Evolutionary conservation across 257 asterid species (phyloP).

Genomic region (Cordia subcordata): DNA sequence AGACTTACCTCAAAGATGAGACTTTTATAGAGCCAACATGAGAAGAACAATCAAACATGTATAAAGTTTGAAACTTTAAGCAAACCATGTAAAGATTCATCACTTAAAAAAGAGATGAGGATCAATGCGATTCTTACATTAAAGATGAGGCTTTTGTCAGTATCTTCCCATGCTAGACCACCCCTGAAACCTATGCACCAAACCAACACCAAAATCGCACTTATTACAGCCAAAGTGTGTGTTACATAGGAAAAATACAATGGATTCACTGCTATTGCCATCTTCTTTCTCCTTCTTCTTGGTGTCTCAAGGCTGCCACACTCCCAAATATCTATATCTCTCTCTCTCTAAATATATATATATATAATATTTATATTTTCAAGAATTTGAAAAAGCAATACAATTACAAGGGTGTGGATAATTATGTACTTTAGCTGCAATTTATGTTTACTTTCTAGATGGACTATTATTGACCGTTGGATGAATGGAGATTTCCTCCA

Average conservation of each 20-base stretch:
- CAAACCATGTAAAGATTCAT: background rate
- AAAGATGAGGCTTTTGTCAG: constrained; percentile 76
- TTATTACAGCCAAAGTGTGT: constrained; percentile 58
- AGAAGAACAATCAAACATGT: too few relatives aligned
- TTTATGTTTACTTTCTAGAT: background rate
- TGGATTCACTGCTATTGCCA: constrained; percentile 78
- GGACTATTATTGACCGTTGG: background rate
- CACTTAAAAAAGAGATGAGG: background rate
- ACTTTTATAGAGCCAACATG: too few relatives aligned
- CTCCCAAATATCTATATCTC: background rate
- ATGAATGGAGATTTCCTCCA: constrained; percentile 1
- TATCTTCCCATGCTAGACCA: constrained; percentile 86
- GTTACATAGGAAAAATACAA: constrained; percentile 50
- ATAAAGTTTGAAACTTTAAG: background rate
- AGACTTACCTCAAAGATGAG: too few relatives aligned
- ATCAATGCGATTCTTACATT: constrained; percentile 39
- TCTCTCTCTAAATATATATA: too few relatives aligned
- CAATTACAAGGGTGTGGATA: too few relatives aligned
- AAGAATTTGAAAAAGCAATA: too few relatives aligned
- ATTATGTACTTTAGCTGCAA: background rate
- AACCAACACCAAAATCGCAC: constrained; percentile 56
- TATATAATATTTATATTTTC: too few relatives aligned
- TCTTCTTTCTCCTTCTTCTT: constrained; percentile 12
- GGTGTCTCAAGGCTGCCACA: background rate
- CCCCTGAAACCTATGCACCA: constrained; percentile 85